Conservation (phyloP, 495 filamentous ascomycete genomes). For the Haplographium delicatum region DNA sequence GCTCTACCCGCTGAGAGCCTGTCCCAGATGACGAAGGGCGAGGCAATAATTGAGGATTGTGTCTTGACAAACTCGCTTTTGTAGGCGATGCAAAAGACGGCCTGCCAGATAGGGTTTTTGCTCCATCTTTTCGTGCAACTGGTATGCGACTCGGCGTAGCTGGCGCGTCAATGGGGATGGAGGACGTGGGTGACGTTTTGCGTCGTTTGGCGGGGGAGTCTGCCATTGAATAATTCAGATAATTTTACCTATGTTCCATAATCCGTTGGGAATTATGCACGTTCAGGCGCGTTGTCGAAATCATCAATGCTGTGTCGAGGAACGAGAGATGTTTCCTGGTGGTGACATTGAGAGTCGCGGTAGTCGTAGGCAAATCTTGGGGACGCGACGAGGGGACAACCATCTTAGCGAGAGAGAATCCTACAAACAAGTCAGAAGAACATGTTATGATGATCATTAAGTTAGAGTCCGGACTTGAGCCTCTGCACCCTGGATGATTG, state of each 20-base stretch:
- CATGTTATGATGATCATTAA: too few relatives aligned
- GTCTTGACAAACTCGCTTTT: constrained; percentile 56
- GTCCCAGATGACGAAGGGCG: constrained; percentile 34
- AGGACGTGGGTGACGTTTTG: constrained; percentile 49
- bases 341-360: constrained; percentile 11
- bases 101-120: constrained; percentile 25
- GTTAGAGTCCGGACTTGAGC: too few relatives aligned
- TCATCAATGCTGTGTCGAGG: neutral
- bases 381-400: constrained; percentile 18
- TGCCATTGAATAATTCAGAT: constrained; percentile 36
- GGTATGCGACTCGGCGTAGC: constrained; percentile 24
- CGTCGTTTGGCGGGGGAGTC: constrained; percentile 58
- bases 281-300: constrained; percentile 1
- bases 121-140: constrained; percentile 8
- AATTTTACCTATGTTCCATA: neutral
- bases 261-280: neutral
- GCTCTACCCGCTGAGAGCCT: constrained; percentile 7
- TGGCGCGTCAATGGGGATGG: constrained; percentile 27
- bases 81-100: constrained; percentile 64
- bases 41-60: constrained; percentile 54
- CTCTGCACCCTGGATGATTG: too few relatives aligned
- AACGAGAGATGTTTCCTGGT: neutral
- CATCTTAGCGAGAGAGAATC: too few relatives aligned
- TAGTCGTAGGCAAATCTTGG: constrained; percentile 4
- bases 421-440: too few relatives aligned